Evolutionary conservation across 495 filamentous ascomycete genomes (phyloP).

Genomic region (Penicillium macrosclerotiorum): DNA sequence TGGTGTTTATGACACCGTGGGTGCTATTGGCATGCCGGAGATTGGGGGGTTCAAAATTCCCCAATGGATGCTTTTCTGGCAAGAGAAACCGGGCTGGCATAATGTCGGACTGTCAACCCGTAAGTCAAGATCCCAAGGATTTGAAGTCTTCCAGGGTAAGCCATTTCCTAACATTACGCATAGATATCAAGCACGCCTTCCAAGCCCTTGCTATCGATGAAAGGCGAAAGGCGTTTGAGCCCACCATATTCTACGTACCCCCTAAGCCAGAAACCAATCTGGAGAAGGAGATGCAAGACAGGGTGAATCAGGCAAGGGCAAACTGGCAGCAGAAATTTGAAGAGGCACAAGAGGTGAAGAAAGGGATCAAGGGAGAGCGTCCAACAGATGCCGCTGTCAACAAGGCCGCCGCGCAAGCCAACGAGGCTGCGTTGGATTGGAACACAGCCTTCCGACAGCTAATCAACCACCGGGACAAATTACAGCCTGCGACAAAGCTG

Average conservation of each 20-base stretch:
- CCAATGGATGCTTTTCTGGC: too few relatives aligned
- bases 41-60: slow-evolving; percentile 20
- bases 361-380: slow-evolving; percentile 2
- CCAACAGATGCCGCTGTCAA: slow-evolving; percentile 13
- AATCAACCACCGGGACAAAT: slow-evolving; percentile 8
- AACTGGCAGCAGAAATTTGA: too few relatives aligned
- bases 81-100: slow-evolving; percentile 18
- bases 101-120: slow-evolving; percentile 19
- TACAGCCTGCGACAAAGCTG: slow-evolving; percentile 5
- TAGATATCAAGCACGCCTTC: slow-evolving; percentile 54
- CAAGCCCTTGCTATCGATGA: slow-evolving; percentile 62
- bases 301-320: slow-evolving; percentile 4
- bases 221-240: slow-evolving; percentile 47
- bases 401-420: slow-evolving; percentile 3
- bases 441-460: slow-evolving; percentile 9
- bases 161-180: slow-evolving; percentile 15
- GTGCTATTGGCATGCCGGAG: slow-evolving; percentile 27
- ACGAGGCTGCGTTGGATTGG: slow-evolving; percentile 7
- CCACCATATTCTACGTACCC: slow-evolving; percentile 58
- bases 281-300: slow-evolving; percentile 18
- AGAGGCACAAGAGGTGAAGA: too few relatives aligned
- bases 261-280: too few relatives aligned
- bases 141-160: neutral
- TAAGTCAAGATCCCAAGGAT: neutral
- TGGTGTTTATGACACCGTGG: slow-evolving; percentile 63